These are phyloP conservation scores for Penicillium longicatenatum DNA, from an alignment of 495 filamentous ascomycete species.

Conservation along the genomic window DNA sequence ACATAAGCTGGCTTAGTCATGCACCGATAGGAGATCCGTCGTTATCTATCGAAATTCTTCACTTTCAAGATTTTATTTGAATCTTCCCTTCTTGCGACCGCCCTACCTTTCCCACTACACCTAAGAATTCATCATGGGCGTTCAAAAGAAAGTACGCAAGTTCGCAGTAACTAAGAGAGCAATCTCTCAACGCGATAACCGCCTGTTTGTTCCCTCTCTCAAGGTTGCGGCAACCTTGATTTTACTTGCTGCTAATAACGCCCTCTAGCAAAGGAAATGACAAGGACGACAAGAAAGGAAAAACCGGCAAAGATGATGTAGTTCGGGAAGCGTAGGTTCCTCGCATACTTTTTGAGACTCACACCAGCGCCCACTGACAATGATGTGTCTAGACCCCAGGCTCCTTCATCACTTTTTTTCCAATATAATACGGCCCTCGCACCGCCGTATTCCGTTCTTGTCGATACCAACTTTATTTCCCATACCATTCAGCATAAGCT, in stretches of 20 bases:
- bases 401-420: conserved; percentile 90
- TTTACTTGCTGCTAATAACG: conserved; percentile 54
- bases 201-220: conserved; percentile 20
- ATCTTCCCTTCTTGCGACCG: background rate
- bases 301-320: conserved; percentile 31
- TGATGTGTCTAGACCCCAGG: conserved; percentile 52
- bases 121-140: conserved; percentile 52
- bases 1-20: background rate
- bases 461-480: conserved; percentile 92
- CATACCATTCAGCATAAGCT: conserved; percentile 91
- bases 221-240: background rate
- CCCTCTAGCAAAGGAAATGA: conserved; percentile 62
- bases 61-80: background rate
- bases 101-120: background rate
- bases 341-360: background rate
- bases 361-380: background rate
- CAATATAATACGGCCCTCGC: conserved; percentile 87
- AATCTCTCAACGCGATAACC: conserved; percentile 27
- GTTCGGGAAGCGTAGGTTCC: conserved; percentile 37
- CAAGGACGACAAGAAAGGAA: conserved; percentile 55
- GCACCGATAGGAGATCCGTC: background rate
- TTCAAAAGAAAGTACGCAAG: conserved; percentile 65
- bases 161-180: conserved; percentile 52
- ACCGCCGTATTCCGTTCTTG: conserved; percentile 83
- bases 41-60: conserved; percentile 1